phyloP scores from a whole-genome alignment of 1,284 basidiomycete species.

The Earliella scabrosa region DNA sequence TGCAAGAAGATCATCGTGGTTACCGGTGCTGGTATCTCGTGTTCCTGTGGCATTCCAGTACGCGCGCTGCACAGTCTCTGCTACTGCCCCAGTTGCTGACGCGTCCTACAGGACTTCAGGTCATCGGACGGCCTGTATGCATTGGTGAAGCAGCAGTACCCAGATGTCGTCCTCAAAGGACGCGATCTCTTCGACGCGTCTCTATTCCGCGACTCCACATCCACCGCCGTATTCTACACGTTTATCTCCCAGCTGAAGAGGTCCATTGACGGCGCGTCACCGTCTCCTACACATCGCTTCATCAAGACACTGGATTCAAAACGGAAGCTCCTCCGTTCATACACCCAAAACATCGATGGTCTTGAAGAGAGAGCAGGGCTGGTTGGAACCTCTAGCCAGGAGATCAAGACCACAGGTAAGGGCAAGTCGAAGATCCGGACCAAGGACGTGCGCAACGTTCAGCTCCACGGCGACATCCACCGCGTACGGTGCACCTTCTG shows the following conservation, averaged over 20 bases:
- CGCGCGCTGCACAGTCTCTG: conserved; percentile 33
- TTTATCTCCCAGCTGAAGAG: conserved; percentile 91
- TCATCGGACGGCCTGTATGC: conserved; percentile 89
- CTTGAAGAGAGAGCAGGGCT: conserved; percentile 86
- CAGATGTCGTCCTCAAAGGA: conserved; percentile 83
- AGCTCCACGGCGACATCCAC: conserved; percentile 92
- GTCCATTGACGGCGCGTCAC: conserved; percentile 80
- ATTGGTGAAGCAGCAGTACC: conserved; percentile 85
- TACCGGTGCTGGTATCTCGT: conserved; percentile 92
- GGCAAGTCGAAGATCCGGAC: conserved; percentile 66
- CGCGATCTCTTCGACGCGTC: conserved; percentile 90
- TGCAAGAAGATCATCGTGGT: conserved; percentile 86
- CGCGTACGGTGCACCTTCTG: conserved; percentile 86
- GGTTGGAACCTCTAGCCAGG: conserved; percentile 60
- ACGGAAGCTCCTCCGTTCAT: conserved; percentile 85
- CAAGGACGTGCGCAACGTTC: conserved; percentile 81
- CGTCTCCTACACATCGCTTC: conserved; percentile 88
- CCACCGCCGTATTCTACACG: conserved; percentile 90
- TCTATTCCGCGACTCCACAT: conserved; percentile 83
- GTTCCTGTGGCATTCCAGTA: conserved; percentile 92
- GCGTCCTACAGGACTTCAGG: conserved; percentile 75
- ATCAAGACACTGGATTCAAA: conserved; percentile 85
- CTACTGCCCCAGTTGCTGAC: background rate
- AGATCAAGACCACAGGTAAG: conserved; percentile 55
- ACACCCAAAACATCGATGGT: conserved; percentile 97